phyloP scores from a whole-genome alignment of 2,329 filamentous ascomycete genomes.

The Cordyceps tenuipes region DNA sequence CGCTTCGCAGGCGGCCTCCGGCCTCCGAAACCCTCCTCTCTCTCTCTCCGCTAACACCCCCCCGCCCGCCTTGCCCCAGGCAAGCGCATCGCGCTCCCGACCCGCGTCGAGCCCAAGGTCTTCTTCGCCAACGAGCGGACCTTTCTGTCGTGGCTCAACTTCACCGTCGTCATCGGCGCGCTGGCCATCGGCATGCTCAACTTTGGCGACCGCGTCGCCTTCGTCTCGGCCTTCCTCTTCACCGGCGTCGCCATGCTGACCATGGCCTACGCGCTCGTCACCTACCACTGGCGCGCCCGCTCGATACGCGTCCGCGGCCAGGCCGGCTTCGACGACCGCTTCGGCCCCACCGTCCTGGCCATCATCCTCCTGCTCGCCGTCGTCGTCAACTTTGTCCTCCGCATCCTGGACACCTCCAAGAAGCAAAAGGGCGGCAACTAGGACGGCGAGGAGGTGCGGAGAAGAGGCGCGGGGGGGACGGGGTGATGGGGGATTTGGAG shows the following conservation, averaged over 20 bases:
- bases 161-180: slow-evolving; percentile 95
- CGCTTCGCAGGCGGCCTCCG: background rate
- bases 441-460: too few relatives aligned
- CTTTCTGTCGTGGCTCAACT: slow-evolving; percentile 99
- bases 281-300: slow-evolving; percentile 95
- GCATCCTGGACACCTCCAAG: slow-evolving; percentile 44
- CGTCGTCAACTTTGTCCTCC: slow-evolving; percentile 90
- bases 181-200: slow-evolving; percentile 96
- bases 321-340: slow-evolving; percentile 92
- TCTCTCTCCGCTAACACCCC: background rate
- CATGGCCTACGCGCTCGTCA: slow-evolving; percentile 90
- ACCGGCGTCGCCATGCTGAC: slow-evolving; percentile 89
- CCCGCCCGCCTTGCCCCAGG: slow-evolving; percentile 53
- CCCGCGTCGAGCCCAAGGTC: slow-evolving; percentile 97
- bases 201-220: slow-evolving; percentile 90
- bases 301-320: slow-evolving; percentile 87
- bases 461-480: too few relatives aligned
- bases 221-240: slow-evolving; percentile 89
- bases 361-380: slow-evolving; percentile 80
- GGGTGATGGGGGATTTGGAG: background rate
- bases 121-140: slow-evolving; percentile 99
- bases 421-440: slow-evolving; percentile 25
- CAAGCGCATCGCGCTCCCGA: slow-evolving; percentile 97
- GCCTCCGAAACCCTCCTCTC: background rate
- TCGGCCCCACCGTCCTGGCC: slow-evolving; percentile 85